These are phyloP conservation scores for Catunica adiposa DNA, from an alignment of 2,329 filamentous ascomycete genomes.

Conservation along the genomic window DNA sequence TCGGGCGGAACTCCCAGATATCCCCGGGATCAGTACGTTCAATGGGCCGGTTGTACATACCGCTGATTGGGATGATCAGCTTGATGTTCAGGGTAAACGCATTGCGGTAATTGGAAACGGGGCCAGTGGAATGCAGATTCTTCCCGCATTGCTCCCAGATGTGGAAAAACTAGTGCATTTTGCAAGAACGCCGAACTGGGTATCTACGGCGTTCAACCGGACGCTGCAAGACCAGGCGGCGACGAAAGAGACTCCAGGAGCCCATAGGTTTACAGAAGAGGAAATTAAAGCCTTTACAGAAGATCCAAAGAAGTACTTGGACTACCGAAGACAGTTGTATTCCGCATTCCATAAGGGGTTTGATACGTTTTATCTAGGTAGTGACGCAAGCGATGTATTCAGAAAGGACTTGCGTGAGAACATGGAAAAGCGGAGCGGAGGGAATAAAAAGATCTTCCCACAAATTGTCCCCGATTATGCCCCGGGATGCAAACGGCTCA, in stretches of 20 bases:
- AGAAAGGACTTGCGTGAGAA: slow-evolving; percentile 26
- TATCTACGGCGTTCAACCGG: slow-evolving; percentile 19
- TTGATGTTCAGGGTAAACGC: slow-evolving; percentile 27
- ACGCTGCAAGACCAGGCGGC: slow-evolving; percentile 17
- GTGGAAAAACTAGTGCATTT: slow-evolving; percentile 18
- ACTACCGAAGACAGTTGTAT: slow-evolving; percentile 28
- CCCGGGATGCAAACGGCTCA: slow-evolving; percentile 46
- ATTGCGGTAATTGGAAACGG: slow-evolving; percentile 38
- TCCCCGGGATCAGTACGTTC: slow-evolving; percentile 33
- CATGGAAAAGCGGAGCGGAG: slow-evolving; percentile 27
- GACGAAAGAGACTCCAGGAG: slow-evolving; percentile 8
- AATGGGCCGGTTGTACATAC: slow-evolving; percentile 36
- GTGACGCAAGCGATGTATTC: slow-evolving; percentile 24
- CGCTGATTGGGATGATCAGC: slow-evolving; percentile 33
- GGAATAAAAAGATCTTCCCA: slow-evolving; percentile 26
- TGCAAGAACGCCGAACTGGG: slow-evolving; percentile 21
- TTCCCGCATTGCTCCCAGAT: slow-evolving; percentile 27
- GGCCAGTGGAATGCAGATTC: slow-evolving; percentile 35
- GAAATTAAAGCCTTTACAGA: slow-evolving; percentile 25
- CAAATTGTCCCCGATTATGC: slow-evolving; percentile 32
- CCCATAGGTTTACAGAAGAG: slow-evolving; percentile 21
- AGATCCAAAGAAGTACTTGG: slow-evolving; percentile 25
- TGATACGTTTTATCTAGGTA: slow-evolving; percentile 26
- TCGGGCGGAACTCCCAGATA: slow-evolving; percentile 27
- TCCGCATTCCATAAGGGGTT: slow-evolving; percentile 27